phyloP scores from a whole-genome alignment of 768 basidiomycete genomes.

The Suillus clintonianus region DNA sequence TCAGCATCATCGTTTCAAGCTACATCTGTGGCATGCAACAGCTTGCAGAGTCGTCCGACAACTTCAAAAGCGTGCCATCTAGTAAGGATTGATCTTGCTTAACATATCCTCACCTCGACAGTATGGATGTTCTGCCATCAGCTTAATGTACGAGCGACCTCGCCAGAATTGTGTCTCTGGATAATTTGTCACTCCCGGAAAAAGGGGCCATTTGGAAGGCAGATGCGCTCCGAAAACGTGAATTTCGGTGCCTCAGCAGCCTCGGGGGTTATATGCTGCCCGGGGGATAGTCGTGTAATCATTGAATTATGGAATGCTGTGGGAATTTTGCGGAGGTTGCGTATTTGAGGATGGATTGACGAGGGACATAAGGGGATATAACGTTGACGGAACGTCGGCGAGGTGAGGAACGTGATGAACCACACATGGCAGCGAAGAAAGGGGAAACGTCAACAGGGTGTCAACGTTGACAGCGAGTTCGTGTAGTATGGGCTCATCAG shows the following conservation, averaged over 20 bases:
- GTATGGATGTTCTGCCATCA: too few species aligned
- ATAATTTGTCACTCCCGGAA: background rate
- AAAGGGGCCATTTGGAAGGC: background rate
- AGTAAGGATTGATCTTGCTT: background rate
- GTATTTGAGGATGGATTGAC: background rate
- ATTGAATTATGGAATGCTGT: background rate
- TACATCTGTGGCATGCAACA: background rate
- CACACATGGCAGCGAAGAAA: background rate
- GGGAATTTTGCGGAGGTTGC: background rate
- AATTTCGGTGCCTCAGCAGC: background rate
- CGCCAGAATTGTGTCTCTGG: background rate
- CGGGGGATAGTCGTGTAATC: background rate
- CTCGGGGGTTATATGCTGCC: background rate
- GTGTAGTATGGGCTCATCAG: background rate
- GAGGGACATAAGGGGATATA: background rate
- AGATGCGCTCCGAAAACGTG: background rate
- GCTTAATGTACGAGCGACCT: too few species aligned
- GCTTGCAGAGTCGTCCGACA: background rate
- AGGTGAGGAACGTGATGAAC: background rate
- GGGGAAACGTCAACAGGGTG: background rate
- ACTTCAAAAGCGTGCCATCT: background rate
- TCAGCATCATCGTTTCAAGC: background rate
- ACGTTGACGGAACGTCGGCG: background rate
- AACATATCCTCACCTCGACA: background rate
- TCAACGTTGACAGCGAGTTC: background rate